These are phyloP conservation scores for Madurella mycetomatis DNA, from an alignment of 2,329 filamentous ascomycete genomes.

Conservation along the genomic window DNA sequence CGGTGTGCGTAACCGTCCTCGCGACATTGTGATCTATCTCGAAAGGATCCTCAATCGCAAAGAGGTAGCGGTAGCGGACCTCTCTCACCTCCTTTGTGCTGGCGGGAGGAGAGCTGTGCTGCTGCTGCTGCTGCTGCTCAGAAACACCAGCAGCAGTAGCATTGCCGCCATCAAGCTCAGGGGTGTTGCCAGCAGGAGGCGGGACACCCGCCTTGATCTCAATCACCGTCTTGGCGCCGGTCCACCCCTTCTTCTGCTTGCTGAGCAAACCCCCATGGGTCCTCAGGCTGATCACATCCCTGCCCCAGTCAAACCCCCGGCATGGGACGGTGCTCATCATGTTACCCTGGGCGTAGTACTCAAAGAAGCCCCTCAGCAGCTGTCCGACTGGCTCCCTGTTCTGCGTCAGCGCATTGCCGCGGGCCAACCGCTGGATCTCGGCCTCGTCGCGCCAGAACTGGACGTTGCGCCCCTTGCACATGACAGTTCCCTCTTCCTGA, in stretches of 20 bases:
- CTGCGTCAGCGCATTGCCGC: slow-evolving; percentile 54
- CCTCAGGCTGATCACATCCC: slow-evolving; percentile 73
- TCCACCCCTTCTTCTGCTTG: slow-evolving; percentile 82
- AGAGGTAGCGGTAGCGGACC: slow-evolving; percentile 73
- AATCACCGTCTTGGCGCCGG: slow-evolving; percentile 68
- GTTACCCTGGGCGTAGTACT: slow-evolving; percentile 69
- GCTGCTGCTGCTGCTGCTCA: not conserved
- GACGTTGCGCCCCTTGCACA: slow-evolving; percentile 63
- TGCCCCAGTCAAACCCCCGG: slow-evolving; percentile 73
- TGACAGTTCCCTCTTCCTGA: slow-evolving; percentile 37
- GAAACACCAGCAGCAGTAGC: not conserved
- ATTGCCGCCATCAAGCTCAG: not conserved
- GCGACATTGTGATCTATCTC: slow-evolving; percentile 85
- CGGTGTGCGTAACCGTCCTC: slow-evolving; percentile 76
- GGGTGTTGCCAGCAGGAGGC: slow-evolving; percentile 10
- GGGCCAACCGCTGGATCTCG: slow-evolving; percentile 60
- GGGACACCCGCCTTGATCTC: slow-evolving; percentile 36
- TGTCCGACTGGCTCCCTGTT: slow-evolving; percentile 68
- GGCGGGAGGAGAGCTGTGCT: not conserved
- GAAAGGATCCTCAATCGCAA: slow-evolving; percentile 90
- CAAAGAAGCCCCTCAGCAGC: slow-evolving; percentile 79
- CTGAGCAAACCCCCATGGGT: slow-evolving; percentile 63
- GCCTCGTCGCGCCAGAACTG: slow-evolving; percentile 74
- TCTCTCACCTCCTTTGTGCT: slow-evolving; percentile 51
- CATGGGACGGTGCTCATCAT: slow-evolving; percentile 46